Percentiles rank a stretch among this genome's conserved stretches.
Evolutionary conservation across 805 yeast genomes (phyloP).

Genomic region (Lipomyces japonicus): DNA sequence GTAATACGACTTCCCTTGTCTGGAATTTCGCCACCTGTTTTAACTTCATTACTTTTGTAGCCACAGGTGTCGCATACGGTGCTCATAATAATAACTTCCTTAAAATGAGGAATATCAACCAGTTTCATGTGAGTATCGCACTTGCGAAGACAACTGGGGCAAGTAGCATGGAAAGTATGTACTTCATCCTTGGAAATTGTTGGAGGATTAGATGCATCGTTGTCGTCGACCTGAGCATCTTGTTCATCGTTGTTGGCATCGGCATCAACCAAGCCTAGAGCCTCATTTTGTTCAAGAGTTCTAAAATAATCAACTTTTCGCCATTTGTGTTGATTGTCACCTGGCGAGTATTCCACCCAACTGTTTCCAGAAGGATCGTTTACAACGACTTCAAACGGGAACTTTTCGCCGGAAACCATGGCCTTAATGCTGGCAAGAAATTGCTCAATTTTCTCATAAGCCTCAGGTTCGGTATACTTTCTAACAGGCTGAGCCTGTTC

Average conservation of each 20-base stretch:
- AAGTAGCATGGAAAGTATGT: slow-evolving; percentile 86
- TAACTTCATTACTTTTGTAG: slow-evolving; percentile 93
- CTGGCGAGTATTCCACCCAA: slow-evolving; percentile 87
- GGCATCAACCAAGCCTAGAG: slow-evolving; percentile 68
- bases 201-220: slow-evolving; percentile 30
- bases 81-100: slow-evolving; percentile 94
- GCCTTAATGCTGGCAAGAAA: slow-evolving; percentile 58
- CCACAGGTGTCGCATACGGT: slow-evolving; percentile 92
- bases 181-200: slow-evolving; percentile 91
- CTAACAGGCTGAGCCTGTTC: slow-evolving; percentile 77
- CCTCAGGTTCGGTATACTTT: slow-evolving; percentile 66
- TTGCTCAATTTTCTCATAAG: slow-evolving; percentile 68
- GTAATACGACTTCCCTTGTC: slow-evolving; percentile 72
- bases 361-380: slow-evolving; percentile 98
- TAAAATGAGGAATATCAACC: slow-evolving; percentile 95
- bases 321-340: slow-evolving; percentile 88
- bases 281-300: slow-evolving; percentile 82
- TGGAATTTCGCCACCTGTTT: slow-evolving; percentile 97
- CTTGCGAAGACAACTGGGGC: slow-evolving; percentile 79
- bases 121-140: slow-evolving; percentile 96
- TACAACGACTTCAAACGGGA: slow-evolving; percentile 72
- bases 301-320: slow-evolving; percentile 75
- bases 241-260: slow-evolving; percentile 50
- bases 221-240: slow-evolving; percentile 6
- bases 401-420: slow-evolving; percentile 60